Conservation (phyloP, 2,329 filamentous ascomycete species). For the Botrytis fabae region DNA sequence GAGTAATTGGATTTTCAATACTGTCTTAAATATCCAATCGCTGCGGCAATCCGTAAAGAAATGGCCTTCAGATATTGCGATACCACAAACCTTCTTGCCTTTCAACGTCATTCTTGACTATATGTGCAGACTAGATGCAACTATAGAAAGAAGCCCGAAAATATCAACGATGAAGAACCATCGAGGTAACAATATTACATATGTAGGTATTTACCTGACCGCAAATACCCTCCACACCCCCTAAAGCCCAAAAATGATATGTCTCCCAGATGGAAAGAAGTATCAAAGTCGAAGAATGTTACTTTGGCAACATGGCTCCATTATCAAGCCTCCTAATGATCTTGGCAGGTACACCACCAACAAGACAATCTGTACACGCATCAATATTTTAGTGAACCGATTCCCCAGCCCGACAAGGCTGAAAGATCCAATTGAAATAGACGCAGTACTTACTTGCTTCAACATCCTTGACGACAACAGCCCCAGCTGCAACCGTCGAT, state of each 20-base stretch:
- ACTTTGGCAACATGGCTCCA: neutral
- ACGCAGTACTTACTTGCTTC: conserved; percentile 13
- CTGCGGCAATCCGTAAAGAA: too few relatives aligned
- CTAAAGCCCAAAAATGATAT: too few relatives aligned
- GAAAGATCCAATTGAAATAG: neutral
- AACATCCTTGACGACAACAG: conserved; percentile 47
- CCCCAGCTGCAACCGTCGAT: conserved; percentile 53
- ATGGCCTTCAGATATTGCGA: neutral
- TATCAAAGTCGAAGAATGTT: neutral
- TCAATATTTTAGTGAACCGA: neutral
- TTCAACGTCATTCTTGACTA: neutral
- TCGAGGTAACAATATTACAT: neutral
- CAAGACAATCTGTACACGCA: conserved; percentile 24
- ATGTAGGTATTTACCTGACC: neutral
- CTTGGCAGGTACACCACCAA: conserved; percentile 31
- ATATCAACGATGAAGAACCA: neutral
- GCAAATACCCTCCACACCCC: too few relatives aligned
- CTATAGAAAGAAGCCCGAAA: neutral
- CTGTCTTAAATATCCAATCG: neutral
- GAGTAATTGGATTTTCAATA: neutral
- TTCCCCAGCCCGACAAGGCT: neutral
- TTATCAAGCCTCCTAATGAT: conserved; percentile 24
- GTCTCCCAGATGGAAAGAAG: too few relatives aligned
- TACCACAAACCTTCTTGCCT: neutral
- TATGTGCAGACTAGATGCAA: neutral